Conservation (phyloP, 2,329 filamentous ascomycete genomes). For the Colletotrichum siamense region DNA sequence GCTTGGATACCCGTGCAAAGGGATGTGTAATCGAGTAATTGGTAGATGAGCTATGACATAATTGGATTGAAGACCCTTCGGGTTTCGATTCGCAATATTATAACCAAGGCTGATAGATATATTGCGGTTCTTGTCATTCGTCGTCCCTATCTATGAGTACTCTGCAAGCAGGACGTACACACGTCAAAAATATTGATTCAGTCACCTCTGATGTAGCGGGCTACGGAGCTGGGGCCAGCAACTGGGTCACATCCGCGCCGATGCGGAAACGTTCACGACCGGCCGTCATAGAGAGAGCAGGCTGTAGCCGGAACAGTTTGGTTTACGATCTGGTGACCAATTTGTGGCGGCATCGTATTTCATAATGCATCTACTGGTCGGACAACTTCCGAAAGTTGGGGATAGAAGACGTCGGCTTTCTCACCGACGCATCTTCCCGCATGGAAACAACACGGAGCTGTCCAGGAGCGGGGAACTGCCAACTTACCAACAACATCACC, state of each 20-base stretch:
- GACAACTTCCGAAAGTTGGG: not conserved
- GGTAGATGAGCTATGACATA: not conserved
- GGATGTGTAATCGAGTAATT: not conserved
- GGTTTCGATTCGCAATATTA: not conserved
- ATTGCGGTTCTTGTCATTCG: not conserved
- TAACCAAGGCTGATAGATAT: not conserved
- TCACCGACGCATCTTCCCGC: not conserved
- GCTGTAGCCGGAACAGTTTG: not conserved
- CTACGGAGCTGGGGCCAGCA: not conserved
- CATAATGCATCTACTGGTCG: not conserved
- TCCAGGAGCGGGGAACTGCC: not conserved
- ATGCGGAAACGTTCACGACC: not conserved
- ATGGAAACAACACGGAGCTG: not conserved
- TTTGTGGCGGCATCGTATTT: not conserved
- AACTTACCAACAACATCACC: not conserved
- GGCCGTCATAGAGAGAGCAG: not conserved
- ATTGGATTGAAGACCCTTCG: not conserved
- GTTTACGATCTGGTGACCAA: not conserved
- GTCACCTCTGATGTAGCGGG: not conserved
- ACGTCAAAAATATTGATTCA: not conserved
- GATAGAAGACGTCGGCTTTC: not conserved
- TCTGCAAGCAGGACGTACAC: not conserved
- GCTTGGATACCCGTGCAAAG: not conserved
- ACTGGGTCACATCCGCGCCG: not conserved
- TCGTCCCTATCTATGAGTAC: not conserved